Evolutionary conservation across 169 alveolate genomes (phyloP).

Genomic region (Plasmodium billcollinsi): DNA sequence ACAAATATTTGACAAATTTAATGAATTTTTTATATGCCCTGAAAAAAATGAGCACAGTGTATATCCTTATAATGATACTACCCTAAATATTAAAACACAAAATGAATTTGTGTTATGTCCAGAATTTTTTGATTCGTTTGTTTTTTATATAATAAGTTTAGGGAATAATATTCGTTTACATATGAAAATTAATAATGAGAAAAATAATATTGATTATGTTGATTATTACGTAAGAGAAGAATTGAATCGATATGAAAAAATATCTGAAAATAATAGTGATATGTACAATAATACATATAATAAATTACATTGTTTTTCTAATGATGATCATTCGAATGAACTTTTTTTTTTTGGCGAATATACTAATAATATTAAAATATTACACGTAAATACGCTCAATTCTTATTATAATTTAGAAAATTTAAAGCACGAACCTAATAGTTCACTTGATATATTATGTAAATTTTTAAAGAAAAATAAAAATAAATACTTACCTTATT

Average conservation of each 20-base stretch:
- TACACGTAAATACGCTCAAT: constrained; percentile 75
- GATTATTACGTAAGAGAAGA: constrained; percentile 53
- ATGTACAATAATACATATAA: not conserved
- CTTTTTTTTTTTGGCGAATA: not conserved
- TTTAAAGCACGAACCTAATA: constrained; percentile 12
- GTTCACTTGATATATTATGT: constrained; percentile 42
- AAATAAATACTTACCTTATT: constrained; percentile 36
- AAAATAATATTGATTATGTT: constrained; percentile 39
- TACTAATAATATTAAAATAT: constrained; percentile 3
- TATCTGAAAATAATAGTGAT: not conserved
- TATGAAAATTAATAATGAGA: constrained; percentile 71
- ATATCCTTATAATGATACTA: constrained; percentile 7
- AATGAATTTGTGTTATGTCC: constrained; percentile 66
- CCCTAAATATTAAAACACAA: constrained; percentile 34
- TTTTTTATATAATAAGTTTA: constrained; percentile 49
- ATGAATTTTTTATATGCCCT: constrained; percentile 72
- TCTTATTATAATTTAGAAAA: constrained; percentile 62
- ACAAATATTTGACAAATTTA: constrained; percentile 43
- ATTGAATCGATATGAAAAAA: not conserved
- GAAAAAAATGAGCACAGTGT: constrained; percentile 6
- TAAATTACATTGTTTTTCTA: not conserved
- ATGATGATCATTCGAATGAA: constrained; percentile 3
- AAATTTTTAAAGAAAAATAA: constrained; percentile 37
- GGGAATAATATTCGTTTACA: constrained; percentile 68
- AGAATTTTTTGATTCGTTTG: constrained; percentile 70